Conservation (phyloP, 2,329 filamentous ascomycete species). For the Pyrenophora seminiperda region DNA sequence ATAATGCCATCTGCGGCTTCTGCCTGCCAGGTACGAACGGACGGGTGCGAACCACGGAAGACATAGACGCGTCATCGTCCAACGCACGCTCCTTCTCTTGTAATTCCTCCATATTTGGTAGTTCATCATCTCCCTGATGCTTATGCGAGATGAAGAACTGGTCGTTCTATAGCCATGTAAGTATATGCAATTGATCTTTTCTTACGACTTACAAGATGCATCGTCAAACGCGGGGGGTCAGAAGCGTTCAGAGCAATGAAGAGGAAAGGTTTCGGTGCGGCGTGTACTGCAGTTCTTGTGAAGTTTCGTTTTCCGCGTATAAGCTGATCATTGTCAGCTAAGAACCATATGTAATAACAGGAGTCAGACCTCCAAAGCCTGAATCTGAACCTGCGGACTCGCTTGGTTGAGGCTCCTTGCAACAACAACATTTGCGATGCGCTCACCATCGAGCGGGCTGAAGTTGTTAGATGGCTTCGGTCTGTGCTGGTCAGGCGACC, state of each 20-base stretch:
- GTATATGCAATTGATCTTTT: slow-evolving; percentile 41
- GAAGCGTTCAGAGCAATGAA: slow-evolving; percentile 73
- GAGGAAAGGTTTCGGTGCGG: slow-evolving; percentile 77
- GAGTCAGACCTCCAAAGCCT: slow-evolving; percentile 64
- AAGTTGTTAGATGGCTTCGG: slow-evolving; percentile 39
- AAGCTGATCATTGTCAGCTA: slow-evolving; percentile 59
- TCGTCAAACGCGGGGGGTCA: slow-evolving; percentile 43
- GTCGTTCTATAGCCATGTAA: slow-evolving; percentile 70
- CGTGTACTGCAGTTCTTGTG: slow-evolving; percentile 73
- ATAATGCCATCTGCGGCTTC: slow-evolving; percentile 35
- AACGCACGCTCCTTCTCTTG: slow-evolving; percentile 23
- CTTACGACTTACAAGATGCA: slow-evolving; percentile 48
- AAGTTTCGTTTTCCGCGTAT: slow-evolving; percentile 79
- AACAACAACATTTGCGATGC: slow-evolving; percentile 81
- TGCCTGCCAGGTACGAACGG: slow-evolving; percentile 22
- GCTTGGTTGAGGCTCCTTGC: slow-evolving; percentile 79
- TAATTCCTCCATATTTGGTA: slow-evolving; percentile 72
- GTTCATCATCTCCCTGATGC: slow-evolving; percentile 73
- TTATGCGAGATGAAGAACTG: slow-evolving; percentile 87
- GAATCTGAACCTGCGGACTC: slow-evolving; percentile 78
- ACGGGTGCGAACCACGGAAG: slow-evolving; percentile 47
- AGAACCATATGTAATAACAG: background rate
- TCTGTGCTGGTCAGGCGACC: slow-evolving; percentile 1
- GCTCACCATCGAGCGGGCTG: slow-evolving; percentile 53
- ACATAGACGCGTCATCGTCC: slow-evolving; percentile 41